Evolutionary conservation across 805 yeast species (phyloP).

Genomic region (Kluyveromyces lactis): DNA sequence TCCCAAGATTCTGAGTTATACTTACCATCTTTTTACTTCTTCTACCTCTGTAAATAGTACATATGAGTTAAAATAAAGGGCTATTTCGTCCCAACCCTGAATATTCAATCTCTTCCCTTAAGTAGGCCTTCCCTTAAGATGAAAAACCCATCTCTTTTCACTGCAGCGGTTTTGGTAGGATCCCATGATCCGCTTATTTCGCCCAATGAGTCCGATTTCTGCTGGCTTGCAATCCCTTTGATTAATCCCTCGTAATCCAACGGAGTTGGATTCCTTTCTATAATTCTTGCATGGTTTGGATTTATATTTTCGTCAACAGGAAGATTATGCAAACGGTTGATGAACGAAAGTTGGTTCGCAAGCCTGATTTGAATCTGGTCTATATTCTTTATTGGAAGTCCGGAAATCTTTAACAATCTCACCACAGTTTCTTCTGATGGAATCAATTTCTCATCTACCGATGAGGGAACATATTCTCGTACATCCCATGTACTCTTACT

Average conservation of each 20-base stretch:
- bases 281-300: constrained; percentile 18
- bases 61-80: background rate
- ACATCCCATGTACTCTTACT: constrained; percentile 21
- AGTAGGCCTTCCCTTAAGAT: constrained; percentile 40
- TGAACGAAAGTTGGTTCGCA: constrained; percentile 42
- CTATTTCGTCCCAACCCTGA: constrained; percentile 14
- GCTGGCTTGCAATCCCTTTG: constrained; percentile 18
- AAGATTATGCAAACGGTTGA: constrained; percentile 36
- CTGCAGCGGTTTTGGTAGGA: constrained; percentile 29
- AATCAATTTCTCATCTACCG: constrained; percentile 6
- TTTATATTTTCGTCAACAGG: constrained; percentile 13
- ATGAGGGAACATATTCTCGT: constrained; percentile 12
- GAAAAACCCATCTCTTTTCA: constrained; percentile 32
- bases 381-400: constrained; percentile 33
- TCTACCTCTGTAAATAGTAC: no score
- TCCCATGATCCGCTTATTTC: constrained; percentile 38
- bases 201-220: constrained; percentile 29
- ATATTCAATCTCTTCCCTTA: constrained; percentile 20
- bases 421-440: constrained; percentile 11
- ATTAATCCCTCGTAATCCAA: constrained; percentile 29
- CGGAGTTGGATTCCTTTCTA: constrained; percentile 21
- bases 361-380: constrained; percentile 29
- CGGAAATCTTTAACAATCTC: constrained; percentile 41
- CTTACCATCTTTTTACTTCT: no score
- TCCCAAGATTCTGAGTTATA: constrained; percentile 1